Percentiles rank a stretch among this genome's conserved stretches.
Evolutionary conservation across 2,329 filamentous ascomycete species (phyloP).

Genomic region (Tolypocladium ovalisporum): DNA sequence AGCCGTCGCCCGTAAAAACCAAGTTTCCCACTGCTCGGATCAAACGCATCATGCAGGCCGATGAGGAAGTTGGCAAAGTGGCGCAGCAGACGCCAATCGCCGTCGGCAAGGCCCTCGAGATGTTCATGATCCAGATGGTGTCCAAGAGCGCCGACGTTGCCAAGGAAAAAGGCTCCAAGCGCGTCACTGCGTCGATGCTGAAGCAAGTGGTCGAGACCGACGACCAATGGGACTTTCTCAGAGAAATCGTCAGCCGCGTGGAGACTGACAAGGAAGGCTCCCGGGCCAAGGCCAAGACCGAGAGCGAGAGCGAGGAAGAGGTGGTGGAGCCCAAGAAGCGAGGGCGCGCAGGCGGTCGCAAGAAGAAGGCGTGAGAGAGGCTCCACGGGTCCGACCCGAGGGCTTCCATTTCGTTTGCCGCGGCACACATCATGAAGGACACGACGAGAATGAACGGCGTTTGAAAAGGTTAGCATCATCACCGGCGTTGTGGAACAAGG

Average conservation of each 20-base stretch:
- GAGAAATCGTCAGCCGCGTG: slow-evolving; percentile 81
- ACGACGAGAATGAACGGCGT: slow-evolving; percentile 14
- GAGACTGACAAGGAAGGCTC: slow-evolving; percentile 43
- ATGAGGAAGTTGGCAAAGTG: slow-evolving; percentile 97
- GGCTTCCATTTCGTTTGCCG: neutral
- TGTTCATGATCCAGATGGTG: slow-evolving; percentile 96
- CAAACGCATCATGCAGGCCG: slow-evolving; percentile 98
- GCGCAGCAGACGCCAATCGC: slow-evolving; percentile 95
- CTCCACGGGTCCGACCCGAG: slow-evolving; percentile 2
- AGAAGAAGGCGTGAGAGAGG: slow-evolving; percentile 28
- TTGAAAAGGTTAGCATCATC: slow-evolving; percentile 11
- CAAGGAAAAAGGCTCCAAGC: slow-evolving; percentile 71
- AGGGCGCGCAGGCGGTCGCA: slow-evolving; percentile 35
- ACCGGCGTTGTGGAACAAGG: slow-evolving; percentile 13
- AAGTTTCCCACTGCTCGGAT: slow-evolving; percentile 97
- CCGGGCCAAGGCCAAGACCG: slow-evolving; percentile 32
- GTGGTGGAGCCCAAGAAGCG: slow-evolving; percentile 35
- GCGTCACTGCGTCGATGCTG: slow-evolving; percentile 81
- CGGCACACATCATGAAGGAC: slow-evolving; percentile 10
- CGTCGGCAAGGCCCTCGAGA: slow-evolving; percentile 87
- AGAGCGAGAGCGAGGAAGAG: slow-evolving; percentile 44
- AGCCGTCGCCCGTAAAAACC: slow-evolving; percentile 69
- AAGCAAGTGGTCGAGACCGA: slow-evolving; percentile 83
- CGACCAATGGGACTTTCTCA: slow-evolving; percentile 88
- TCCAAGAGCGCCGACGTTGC: slow-evolving; percentile 80